Conservation (phyloP, 129 eudicot genomes). For the Tagetes erecta region DNA sequence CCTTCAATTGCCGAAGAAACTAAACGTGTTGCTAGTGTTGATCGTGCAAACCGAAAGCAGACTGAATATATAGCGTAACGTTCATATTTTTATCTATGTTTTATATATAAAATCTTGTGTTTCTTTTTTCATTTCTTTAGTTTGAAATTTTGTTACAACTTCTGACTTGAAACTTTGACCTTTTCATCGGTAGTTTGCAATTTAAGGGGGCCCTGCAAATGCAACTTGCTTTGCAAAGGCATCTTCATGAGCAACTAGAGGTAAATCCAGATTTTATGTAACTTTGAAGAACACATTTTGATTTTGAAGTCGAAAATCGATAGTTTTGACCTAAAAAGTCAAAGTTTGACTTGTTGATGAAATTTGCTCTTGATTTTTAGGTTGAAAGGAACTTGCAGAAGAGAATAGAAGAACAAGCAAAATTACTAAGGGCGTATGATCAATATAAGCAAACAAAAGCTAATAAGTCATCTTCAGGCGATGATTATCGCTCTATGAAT, state of each 20-base stretch:
- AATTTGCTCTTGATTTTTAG: constrained; percentile 26
- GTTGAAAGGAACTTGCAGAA: constrained; percentile 68
- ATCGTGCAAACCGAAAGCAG: constrained; percentile 76
- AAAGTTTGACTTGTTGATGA: constrained; percentile 19
- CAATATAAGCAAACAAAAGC: constrained; percentile 66
- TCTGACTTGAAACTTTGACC: too few relatives aligned
- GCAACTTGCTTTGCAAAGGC: too few relatives aligned
- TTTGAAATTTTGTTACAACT: too few relatives aligned
- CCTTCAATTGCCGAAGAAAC: constrained; percentile 72
- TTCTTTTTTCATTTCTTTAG: too few relatives aligned
- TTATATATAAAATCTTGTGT: too few relatives aligned
- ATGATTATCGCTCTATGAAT: constrained; percentile 28
- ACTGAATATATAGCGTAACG: too few relatives aligned
- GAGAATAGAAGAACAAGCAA: constrained; percentile 84
- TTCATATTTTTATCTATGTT: too few relatives aligned
- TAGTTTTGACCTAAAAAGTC: constrained; percentile 10
- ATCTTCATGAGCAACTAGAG: too few relatives aligned
- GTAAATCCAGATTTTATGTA: too few relatives aligned
- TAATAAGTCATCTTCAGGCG: constrained; percentile 34
- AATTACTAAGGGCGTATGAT: constrained; percentile 72
- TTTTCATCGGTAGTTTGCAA: too few relatives aligned
- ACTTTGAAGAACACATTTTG: neutral
- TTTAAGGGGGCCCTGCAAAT: too few relatives aligned
- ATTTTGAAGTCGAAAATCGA: neutral
- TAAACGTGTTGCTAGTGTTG: constrained; percentile 75